These are phyloP conservation scores for Capronia epimyces DNA, from an alignment of 2,329 filamentous ascomycete species.

Conservation along the genomic window DNA sequence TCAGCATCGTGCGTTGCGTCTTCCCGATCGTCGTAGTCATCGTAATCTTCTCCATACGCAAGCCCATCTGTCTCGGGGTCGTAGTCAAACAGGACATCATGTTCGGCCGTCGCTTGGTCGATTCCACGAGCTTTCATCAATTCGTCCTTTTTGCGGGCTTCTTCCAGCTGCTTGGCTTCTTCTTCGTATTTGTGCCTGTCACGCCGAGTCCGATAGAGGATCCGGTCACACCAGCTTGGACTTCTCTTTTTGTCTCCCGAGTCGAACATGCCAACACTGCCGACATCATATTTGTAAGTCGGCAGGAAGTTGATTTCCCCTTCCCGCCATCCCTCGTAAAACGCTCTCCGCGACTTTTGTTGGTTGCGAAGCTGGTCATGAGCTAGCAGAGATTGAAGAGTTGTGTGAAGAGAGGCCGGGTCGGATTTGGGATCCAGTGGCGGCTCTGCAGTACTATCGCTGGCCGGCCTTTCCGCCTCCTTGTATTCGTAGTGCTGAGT, in stretches of 20 bases:
- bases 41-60: slow-evolving; percentile 46
- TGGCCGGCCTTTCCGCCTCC: slow-evolving; percentile 50
- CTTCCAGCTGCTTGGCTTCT: slow-evolving; percentile 58
- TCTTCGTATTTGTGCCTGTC: slow-evolving; percentile 63
- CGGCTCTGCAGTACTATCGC: slow-evolving; percentile 46
- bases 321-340: slow-evolving; percentile 89
- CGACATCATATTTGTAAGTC: slow-evolving; percentile 96
- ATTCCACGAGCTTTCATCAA: slow-evolving; percentile 79
- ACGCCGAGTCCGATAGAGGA: slow-evolving; percentile 72
- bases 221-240: slow-evolving; percentile 95
- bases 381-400: slow-evolving; percentile 75
- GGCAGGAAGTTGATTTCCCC: slow-evolving; percentile 82
- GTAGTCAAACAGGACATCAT: slow-evolving; percentile 83
- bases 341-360: slow-evolving; percentile 69
- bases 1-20: slow-evolving; percentile 30
- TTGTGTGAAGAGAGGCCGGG: slow-evolving; percentile 81
- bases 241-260: slow-evolving; percentile 89
- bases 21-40: slow-evolving; percentile 51
- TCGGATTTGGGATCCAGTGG: slow-evolving; percentile 65
- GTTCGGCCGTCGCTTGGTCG: slow-evolving; percentile 67
- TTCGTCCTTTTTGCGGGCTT: slow-evolving; percentile 66
- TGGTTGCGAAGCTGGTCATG: slow-evolving; percentile 80
- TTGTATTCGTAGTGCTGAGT: slow-evolving; percentile 15
- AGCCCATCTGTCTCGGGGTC: slow-evolving; percentile 71
- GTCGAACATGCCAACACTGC: slow-evolving; percentile 88